These are phyloP conservation scores for Didymella exigua DNA, from an alignment of 2,329 filamentous ascomycete species.

Conservation along the genomic window DNA sequence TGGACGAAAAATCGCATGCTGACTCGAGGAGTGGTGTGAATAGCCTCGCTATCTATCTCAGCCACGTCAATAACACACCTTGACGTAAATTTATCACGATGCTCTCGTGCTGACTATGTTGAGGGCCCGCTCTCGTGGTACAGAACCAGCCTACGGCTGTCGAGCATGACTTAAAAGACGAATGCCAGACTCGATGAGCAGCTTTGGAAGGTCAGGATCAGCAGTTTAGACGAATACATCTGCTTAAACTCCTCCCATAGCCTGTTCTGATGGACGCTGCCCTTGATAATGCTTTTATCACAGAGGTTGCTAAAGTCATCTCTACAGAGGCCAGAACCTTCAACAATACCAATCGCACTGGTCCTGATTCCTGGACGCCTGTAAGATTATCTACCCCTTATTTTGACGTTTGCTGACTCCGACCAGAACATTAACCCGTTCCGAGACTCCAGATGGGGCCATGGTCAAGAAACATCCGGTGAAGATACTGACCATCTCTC, in stretches of 20 bases:
- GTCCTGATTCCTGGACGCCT: constrained; percentile 9
- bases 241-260: constrained; percentile 68
- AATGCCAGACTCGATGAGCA: neutral
- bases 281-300: constrained; percentile 68
- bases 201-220: neutral
- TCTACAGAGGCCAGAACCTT: constrained; percentile 69
- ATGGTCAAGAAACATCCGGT: constrained; percentile 59
- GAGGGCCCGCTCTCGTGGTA: neutral
- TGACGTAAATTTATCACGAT: constrained; percentile 22
- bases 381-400: neutral
- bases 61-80: constrained; percentile 9
- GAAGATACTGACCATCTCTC: constrained; percentile 62
- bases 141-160: constrained; percentile 24
- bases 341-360: constrained; percentile 59
- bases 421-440: constrained; percentile 67
- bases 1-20: constrained; percentile 1
- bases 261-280: constrained; percentile 68
- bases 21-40: constrained; percentile 2
- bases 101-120: constrained; percentile 10
- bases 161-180: constrained; percentile 21
- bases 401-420: neutral
- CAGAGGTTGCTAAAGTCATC: constrained; percentile 62
- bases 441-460: constrained; percentile 66
- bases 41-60: constrained; percentile 1
- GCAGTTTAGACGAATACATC: constrained; percentile 60